Conservation (phyloP, 2,329 filamentous ascomycete species). For the Colletotrichum musae region DNA sequence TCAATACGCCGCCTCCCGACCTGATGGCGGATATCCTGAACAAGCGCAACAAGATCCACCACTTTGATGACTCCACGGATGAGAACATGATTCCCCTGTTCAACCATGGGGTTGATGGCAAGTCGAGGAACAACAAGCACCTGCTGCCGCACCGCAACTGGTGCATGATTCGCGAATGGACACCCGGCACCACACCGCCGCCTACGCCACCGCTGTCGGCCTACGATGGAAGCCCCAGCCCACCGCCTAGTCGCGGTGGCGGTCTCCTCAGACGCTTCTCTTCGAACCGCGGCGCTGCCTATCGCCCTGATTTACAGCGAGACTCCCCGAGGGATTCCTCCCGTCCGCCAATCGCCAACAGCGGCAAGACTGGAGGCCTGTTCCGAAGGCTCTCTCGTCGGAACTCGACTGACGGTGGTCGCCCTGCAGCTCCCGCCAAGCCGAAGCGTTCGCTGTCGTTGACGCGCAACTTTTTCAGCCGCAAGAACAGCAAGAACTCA, state of each 20-base stretch:
- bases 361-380: slow-evolving; percentile 45
- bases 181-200: slow-evolving; percentile 82
- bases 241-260: slow-evolving; percentile 50
- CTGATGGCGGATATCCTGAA: slow-evolving; percentile 93
- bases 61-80: slow-evolving; percentile 83
- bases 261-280: slow-evolving; percentile 64
- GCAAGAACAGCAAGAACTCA: slow-evolving; percentile 58
- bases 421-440: slow-evolving; percentile 52
- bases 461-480: slow-evolving; percentile 61
- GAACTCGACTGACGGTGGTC: slow-evolving; percentile 54
- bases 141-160: slow-evolving; percentile 93
- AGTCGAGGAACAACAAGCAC: slow-evolving; percentile 90
- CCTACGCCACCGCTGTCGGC: slow-evolving; percentile 72
- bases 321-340: slow-evolving; percentile 54
- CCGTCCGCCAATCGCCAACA: slow-evolving; percentile 64
- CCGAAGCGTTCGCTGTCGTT: slow-evolving; percentile 74
- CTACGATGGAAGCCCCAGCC: slow-evolving; percentile 59
- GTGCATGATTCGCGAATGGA: slow-evolving; percentile 91
- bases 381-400: slow-evolving; percentile 57
- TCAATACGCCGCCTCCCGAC: slow-evolving; percentile 90
- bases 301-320: slow-evolving; percentile 55
- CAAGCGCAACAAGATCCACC: slow-evolving; percentile 87
- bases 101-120: slow-evolving; percentile 88
- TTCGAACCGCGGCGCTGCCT: slow-evolving; percentile 53
- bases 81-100: slow-evolving; percentile 98